Conservation (phyloP, 2,329 filamentous ascomycete genomes). For the Talaromyces rugulosus region DNA sequence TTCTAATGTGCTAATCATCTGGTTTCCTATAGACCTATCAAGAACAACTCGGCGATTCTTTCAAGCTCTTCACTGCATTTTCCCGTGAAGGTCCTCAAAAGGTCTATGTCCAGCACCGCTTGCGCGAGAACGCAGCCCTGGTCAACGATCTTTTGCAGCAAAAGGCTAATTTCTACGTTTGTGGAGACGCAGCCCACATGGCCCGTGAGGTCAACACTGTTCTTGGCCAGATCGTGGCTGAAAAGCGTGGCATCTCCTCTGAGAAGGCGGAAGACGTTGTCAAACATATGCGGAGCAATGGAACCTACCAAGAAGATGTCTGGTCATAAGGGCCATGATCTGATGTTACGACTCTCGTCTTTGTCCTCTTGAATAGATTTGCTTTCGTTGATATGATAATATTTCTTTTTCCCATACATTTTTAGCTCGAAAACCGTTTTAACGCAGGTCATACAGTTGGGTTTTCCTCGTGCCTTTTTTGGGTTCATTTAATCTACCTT, state of each 20-base stretch:
- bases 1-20: conserved; percentile 22
- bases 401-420: conserved; percentile 9
- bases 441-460: background rate
- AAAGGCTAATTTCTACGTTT: conserved; percentile 94
- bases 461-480: background rate
- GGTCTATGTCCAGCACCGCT: conserved; percentile 92
- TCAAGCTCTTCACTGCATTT: conserved; percentile 89
- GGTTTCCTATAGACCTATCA: conserved; percentile 65
- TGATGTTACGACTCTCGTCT: conserved; percentile 8
- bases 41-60: conserved; percentile 76
- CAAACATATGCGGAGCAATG: conserved; percentile 90
- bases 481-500: background rate
- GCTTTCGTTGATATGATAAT: conserved; percentile 6
- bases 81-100: conserved; percentile 85
- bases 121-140: conserved; percentile 77
- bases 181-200: conserved; percentile 97
- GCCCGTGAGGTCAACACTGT: conserved; percentile 85
- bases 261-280: conserved; percentile 93
- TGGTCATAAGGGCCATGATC: conserved; percentile 49
- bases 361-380: conserved; percentile 16
- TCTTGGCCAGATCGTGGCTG: conserved; percentile 80
- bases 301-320: conserved; percentile 88
- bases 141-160: conserved; percentile 81
- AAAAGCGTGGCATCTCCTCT: conserved; percentile 75
- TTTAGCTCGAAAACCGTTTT: background rate